Percentiles rank a stretch among this genome's conserved stretches.
Conservation (phyloP, 2,329 filamentous ascomycete species). For the Ophiostoma perfectum region DNA sequence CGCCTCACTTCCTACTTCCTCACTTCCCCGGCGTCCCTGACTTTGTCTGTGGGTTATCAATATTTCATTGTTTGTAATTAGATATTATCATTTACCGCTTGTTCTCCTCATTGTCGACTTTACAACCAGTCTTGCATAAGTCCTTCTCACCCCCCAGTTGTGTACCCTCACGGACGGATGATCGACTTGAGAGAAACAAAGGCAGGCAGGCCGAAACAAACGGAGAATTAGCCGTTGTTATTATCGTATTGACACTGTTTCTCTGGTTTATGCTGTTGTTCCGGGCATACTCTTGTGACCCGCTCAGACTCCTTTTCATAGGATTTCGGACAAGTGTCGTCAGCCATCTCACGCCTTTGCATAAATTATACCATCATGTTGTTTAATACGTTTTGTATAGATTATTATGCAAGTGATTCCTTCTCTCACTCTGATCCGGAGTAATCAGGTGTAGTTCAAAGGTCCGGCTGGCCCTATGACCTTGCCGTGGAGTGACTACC, state of each 20-base stretch:
- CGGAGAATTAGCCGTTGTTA: constrained; percentile 9
- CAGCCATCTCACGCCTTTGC: background rate
- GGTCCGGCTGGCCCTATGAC: background rate
- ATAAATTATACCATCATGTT: background rate
- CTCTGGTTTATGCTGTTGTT: background rate
- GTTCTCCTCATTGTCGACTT: background rate
- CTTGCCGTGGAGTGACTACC: background rate
- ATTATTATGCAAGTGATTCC: background rate
- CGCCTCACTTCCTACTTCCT: too few species aligned
- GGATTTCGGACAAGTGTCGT: too few species aligned
- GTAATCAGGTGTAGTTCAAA: background rate
- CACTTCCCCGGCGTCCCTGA: too few species aligned
- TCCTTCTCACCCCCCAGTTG: background rate
- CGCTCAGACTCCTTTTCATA: background rate
- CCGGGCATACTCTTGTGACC: background rate
- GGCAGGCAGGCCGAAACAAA: background rate
- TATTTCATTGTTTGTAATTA: background rate
- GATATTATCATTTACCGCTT: background rate
- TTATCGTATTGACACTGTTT: background rate
- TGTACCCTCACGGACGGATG: background rate
- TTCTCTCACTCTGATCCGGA: too few species aligned
- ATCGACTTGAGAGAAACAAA: background rate
- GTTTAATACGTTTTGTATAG: too few species aligned
- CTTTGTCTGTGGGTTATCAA: background rate
- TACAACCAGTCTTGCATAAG: background rate